Percentiles rank a stretch among this genome's conserved stretches.
phyloP scores from a whole-genome alignment of 768 basidiomycete genomes.

The Auriscalpium microsporum region DNA sequence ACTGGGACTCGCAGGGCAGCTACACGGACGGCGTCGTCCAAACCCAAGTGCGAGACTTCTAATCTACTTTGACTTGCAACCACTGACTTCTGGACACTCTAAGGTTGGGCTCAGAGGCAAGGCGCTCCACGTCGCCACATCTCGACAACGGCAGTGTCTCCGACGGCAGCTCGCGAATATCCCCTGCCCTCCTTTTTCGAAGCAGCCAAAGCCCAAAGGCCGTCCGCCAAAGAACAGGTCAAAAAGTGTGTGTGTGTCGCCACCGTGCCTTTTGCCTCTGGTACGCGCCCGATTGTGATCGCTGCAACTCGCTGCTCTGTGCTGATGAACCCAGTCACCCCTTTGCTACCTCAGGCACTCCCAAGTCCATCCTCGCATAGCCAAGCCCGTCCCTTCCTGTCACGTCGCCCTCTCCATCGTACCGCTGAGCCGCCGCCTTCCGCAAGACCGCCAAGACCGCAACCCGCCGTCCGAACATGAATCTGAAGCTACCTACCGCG shows the following conservation, averaged over 20 bases:
- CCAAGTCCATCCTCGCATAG: too few relatives aligned
- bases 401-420: too few relatives aligned
- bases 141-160: constrained; percentile 53
- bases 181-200: constrained; percentile 26
- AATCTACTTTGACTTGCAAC: too few relatives aligned
- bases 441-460: too few relatives aligned
- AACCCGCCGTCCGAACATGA: too few relatives aligned
- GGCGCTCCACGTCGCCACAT: constrained; percentile 58
- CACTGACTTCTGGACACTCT: too few relatives aligned
- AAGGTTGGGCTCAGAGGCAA: constrained; percentile 52
- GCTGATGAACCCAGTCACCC: background rate
- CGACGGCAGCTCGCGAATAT: constrained; percentile 39
- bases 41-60: constrained; percentile 45
- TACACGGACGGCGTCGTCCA: constrained; percentile 46
- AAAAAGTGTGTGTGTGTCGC: constrained; percentile 40
- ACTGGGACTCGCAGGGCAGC: constrained; percentile 58
- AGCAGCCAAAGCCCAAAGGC: constrained; percentile 29
- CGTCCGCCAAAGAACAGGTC: constrained; percentile 52
- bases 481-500: too few relatives aligned
- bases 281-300: too few relatives aligned
- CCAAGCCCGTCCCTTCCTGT: too few relatives aligned
- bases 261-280: too few relatives aligned
- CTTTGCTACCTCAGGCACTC: too few relatives aligned
- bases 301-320: background rate
- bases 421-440: too few relatives aligned